Evolutionary conservation across 2,329 filamentous ascomycete species (phyloP).

Genomic region (Hypoxylon sp.): DNA sequence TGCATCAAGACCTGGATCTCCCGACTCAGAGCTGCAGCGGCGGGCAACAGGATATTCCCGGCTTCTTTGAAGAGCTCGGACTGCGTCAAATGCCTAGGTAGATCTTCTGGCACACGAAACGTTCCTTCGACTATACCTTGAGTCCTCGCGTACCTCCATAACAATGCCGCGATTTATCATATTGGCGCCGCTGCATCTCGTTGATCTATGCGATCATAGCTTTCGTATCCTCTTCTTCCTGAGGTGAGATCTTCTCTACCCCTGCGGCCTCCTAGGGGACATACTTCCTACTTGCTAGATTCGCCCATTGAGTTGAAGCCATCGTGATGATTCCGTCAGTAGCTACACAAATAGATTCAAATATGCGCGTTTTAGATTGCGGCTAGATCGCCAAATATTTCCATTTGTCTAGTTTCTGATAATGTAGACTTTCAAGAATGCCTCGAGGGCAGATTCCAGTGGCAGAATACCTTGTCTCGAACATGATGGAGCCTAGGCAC

Average conservation of each 20-base stretch:
- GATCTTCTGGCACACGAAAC: slow-evolving; percentile 59
- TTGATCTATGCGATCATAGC: slow-evolving; percentile 32
- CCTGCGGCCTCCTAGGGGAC: slow-evolving; percentile 21
- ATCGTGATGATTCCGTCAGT: slow-evolving; percentile 7
- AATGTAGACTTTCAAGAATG: not conserved
- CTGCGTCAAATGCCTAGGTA: slow-evolving; percentile 62
- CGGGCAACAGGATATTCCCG: slow-evolving; percentile 27
- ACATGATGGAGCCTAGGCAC: slow-evolving; percentile 3
- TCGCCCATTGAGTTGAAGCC: slow-evolving; percentile 14
- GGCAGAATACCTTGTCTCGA: not conserved
- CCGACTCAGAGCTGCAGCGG: slow-evolving; percentile 34
- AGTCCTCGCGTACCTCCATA: slow-evolving; percentile 59
- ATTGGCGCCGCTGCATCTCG: slow-evolving; percentile 34
- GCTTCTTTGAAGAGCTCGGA: slow-evolving; percentile 56
- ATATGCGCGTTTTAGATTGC: not conserved
- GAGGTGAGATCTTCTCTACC: slow-evolving; percentile 27
- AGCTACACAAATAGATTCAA: not conserved
- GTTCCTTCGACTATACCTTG: slow-evolving; percentile 65
- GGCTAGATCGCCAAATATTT: not conserved
- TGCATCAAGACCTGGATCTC: slow-evolving; percentile 55
- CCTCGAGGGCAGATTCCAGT: not conserved
- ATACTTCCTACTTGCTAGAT: slow-evolving; percentile 23
- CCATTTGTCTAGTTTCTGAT: not conserved
- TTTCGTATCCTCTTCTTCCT: slow-evolving; percentile 31
- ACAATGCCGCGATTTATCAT: slow-evolving; percentile 33